Conservation (phyloP, 306 rosid species). For the Quercus alba region DNA sequence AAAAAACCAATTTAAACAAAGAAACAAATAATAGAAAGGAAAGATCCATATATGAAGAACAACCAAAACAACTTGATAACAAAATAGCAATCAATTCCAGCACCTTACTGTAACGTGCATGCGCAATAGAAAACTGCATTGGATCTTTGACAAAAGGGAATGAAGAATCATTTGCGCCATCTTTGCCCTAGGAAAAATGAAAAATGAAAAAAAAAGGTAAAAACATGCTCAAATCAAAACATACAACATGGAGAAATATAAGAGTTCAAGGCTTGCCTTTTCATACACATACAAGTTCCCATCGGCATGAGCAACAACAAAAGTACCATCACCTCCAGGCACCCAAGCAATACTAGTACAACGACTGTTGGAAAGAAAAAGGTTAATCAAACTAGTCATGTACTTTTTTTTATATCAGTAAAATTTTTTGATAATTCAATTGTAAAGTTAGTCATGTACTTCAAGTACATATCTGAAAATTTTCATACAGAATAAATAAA, state of each 20-base stretch:
- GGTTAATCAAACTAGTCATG: conserved; percentile 23
- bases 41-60: not conserved
- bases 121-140: conserved; percentile 81
- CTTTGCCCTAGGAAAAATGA: conserved; percentile 58
- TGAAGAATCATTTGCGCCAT: conserved; percentile 81
- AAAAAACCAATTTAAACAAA: not conserved
- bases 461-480: not conserved
- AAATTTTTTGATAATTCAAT: too few species aligned
- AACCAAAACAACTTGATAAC: not conserved
- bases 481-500: not conserved
- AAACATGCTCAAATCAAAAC: conserved; percentile 10
- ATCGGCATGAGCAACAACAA: conserved; percentile 89
- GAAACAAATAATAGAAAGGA: not conserved
- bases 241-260: conserved; percentile 8
- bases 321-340: conserved; percentile 87
- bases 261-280: conserved; percentile 60
- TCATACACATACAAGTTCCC: conserved; percentile 89
- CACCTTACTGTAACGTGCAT: conserved; percentile 98
- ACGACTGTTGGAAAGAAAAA: conserved; percentile 63
- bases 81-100: conserved; percentile 13
- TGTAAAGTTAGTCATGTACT: not conserved
- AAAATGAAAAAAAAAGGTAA: conserved; percentile 19
- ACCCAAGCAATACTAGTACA: conserved; percentile 91
- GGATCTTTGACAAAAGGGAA: conserved; percentile 86
- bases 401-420: not conserved